These are phyloP conservation scores for Avena sativa DNA, from an alignment of 176 grass and related monocot species.

Conservation along the genomic window DNA sequence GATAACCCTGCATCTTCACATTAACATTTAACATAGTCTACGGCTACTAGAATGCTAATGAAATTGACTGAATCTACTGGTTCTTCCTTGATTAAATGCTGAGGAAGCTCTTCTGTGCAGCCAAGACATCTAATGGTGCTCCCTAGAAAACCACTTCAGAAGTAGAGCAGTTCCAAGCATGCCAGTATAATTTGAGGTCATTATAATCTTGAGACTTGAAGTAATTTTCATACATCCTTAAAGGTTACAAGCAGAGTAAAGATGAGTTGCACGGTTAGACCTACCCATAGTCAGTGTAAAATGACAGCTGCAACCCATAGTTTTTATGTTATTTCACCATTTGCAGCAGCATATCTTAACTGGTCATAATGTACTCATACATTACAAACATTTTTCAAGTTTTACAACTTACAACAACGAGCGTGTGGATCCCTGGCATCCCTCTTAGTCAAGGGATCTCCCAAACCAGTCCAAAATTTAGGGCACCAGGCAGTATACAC, in stretches of 20 bases:
- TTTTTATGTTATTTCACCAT: slow-evolving; percentile 45
- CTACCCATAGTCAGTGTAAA: background rate
- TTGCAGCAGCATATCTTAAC: slow-evolving; percentile 23
- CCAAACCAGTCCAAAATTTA: slow-evolving; percentile 59
- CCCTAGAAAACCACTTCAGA: background rate
- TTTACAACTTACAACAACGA: slow-evolving; percentile 55
- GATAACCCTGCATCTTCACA: background rate
- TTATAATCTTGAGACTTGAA: background rate
- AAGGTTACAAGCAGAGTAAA: slow-evolving; percentile 7
- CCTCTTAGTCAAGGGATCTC: slow-evolving; percentile 1
- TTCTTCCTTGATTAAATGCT: background rate
- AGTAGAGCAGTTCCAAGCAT: background rate
- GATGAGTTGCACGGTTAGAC: background rate
- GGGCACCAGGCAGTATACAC: background rate
- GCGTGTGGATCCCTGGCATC: slow-evolving; percentile 29
- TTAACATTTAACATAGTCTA: background rate
- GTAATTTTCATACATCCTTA: background rate
- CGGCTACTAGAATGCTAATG: background rate
- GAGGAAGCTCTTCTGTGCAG: background rate
- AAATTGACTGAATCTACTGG: slow-evolving; percentile 10
- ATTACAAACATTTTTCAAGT: slow-evolving; percentile 47
- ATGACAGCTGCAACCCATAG: slow-evolving; percentile 6
- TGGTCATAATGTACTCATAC: slow-evolving; percentile 31
- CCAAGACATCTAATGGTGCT: background rate
- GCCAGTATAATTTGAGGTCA: background rate